These are phyloP conservation scores for Oryza australiensis DNA, from an alignment of 176 grass and related monocot species.

Conservation along the genomic window DNA sequence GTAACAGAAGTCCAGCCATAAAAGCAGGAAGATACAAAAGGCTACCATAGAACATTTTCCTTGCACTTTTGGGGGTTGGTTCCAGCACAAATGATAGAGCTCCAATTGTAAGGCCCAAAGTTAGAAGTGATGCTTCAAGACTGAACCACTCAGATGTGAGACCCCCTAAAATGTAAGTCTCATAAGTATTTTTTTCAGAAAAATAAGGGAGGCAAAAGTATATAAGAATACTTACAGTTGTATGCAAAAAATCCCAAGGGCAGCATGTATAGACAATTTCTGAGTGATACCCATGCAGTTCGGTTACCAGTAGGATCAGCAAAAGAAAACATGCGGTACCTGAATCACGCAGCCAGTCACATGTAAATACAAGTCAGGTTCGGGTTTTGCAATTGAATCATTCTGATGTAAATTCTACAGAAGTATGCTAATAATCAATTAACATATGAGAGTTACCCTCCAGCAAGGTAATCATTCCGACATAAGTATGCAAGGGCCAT, in stretches of 20 bases:
- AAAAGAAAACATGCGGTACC: slow-evolving; percentile 77
- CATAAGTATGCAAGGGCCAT: slow-evolving; percentile 98
- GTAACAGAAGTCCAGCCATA: slow-evolving; percentile 86
- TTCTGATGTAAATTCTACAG: slow-evolving; percentile 9
- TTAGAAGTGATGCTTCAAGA: slow-evolving; percentile 86
- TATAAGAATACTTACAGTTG: slow-evolving; percentile 65
- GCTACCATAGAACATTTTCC: slow-evolving; percentile 89
- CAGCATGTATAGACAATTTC: slow-evolving; percentile 94
- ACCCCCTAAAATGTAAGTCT: slow-evolving; percentile 55
- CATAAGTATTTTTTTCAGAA: neutral
- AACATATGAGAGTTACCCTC: slow-evolving; percentile 65
- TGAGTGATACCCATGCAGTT: slow-evolving; percentile 88
- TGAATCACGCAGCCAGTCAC: slow-evolving; percentile 40
- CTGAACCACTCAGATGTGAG: slow-evolving; percentile 87
- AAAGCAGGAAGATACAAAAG: slow-evolving; percentile 93
- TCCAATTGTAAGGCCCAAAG: slow-evolving; percentile 60
- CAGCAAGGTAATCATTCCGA: slow-evolving; percentile 83
- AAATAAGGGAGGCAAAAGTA: neutral
- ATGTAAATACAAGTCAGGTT: slow-evolving; percentile 4
- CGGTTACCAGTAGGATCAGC: slow-evolving; percentile 76
- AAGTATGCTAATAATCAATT: neutral
- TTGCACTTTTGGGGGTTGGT: slow-evolving; percentile 68
- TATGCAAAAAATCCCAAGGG: slow-evolving; percentile 83
- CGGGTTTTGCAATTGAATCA: slow-evolving; percentile 13
- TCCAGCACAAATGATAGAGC: slow-evolving; percentile 66